These are phyloP conservation scores for Pseudocercospora musae DNA, from an alignment of 2,329 filamentous ascomycete species.

Conservation along the genomic window DNA sequence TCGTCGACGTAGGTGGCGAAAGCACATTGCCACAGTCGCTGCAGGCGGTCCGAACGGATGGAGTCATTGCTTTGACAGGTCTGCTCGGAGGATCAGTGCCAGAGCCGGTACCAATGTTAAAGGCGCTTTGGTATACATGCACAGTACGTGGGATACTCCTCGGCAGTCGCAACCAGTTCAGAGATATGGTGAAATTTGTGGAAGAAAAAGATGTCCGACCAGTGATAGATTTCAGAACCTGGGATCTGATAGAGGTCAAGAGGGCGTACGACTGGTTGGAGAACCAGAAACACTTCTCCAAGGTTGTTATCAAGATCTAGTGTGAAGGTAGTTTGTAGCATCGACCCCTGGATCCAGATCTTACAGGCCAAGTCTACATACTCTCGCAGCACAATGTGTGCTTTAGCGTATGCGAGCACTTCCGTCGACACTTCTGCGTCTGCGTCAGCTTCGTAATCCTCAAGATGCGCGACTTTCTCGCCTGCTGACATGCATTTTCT, in stretches of 20 bases:
- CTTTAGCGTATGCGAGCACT: neutral
- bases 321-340: neutral
- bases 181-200: constrained; percentile 20
- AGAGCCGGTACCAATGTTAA: constrained; percentile 19
- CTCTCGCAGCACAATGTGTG: neutral
- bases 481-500: neutral
- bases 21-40: constrained; percentile 29
- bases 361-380: neutral
- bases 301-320: constrained; percentile 21
- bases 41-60: constrained; percentile 40
- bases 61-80: constrained; percentile 31
- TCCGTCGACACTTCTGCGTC: neutral
- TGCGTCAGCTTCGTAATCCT: neutral
- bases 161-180: constrained; percentile 19
- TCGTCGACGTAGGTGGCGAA: constrained; percentile 60
- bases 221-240: constrained; percentile 38
- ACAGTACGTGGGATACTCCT: constrained; percentile 21
- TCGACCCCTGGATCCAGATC: neutral
- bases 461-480: neutral
- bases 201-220: constrained; percentile 19
- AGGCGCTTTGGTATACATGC: constrained; percentile 11
- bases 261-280: constrained; percentile 32
- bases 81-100: constrained; percentile 9
- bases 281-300: constrained; percentile 34
- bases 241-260: constrained; percentile 32